These are phyloP conservation scores for Blastobotrys proliferans DNA, from an alignment of 1,139 yeast species.

Conservation along the genomic window DNA sequence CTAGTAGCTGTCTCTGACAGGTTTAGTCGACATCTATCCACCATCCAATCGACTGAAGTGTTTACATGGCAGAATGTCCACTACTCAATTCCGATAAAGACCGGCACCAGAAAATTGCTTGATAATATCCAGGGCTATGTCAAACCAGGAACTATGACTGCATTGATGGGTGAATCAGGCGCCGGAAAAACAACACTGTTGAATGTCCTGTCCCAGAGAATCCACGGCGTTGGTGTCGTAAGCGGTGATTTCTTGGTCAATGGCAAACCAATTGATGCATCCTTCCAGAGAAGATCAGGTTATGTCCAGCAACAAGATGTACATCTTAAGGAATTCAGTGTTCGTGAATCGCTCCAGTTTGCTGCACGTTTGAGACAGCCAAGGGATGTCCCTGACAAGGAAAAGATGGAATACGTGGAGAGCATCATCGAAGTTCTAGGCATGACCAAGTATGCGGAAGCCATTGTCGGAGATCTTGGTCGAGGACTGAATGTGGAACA, in stretches of 20 bases:
- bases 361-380: constrained; percentile 58
- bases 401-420: constrained; percentile 52
- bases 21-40: constrained; percentile 33
- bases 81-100: constrained; percentile 37
- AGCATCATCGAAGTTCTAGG: constrained; percentile 50
- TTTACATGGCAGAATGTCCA: constrained; percentile 44
- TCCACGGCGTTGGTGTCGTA: constrained; percentile 50
- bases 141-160: constrained; percentile 57
- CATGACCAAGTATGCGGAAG: constrained; percentile 57
- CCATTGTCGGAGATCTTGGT: constrained; percentile 56
- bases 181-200: constrained; percentile 62
- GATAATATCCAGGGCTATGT: constrained; percentile 58
- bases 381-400: constrained; percentile 41
- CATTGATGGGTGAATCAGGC: constrained; percentile 63
- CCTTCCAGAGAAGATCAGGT: constrained; percentile 57
- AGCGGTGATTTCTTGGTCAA: constrained; percentile 61
- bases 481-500: constrained; percentile 70
- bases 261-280: constrained; percentile 47
- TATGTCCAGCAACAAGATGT: constrained; percentile 62
- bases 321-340: constrained; percentile 53
- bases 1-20: too few species aligned
- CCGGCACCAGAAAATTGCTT: constrained; percentile 53
- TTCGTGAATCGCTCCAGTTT: constrained; percentile 54
- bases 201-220: constrained; percentile 55
- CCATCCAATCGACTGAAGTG: constrained; percentile 29